Conservation (phyloP, 768 basidiomycete species). For the Gloeostereum incarnatum region DNA sequence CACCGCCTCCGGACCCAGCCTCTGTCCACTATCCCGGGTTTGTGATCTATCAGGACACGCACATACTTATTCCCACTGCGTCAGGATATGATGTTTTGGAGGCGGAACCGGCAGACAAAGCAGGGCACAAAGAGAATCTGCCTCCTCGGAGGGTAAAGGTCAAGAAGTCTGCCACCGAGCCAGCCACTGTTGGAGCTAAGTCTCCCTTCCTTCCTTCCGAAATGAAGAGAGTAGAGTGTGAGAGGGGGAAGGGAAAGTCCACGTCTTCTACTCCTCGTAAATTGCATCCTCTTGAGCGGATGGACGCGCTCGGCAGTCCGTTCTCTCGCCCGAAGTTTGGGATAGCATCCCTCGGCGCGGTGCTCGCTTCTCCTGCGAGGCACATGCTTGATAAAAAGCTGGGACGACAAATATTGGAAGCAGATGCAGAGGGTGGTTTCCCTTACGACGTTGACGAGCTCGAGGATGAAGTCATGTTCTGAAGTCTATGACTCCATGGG, state of each 20-base stretch:
- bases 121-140: slow-evolving; percentile 49
- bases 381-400: slow-evolving; percentile 15
- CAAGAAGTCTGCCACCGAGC: slow-evolving; percentile 25
- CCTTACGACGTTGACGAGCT: slow-evolving; percentile 12
- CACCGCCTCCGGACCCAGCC: slow-evolving; percentile 34
- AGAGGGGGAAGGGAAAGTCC: slow-evolving; percentile 13
- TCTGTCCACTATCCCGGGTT: slow-evolving; percentile 68
- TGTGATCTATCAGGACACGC: slow-evolving; percentile 42
- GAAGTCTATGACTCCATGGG: no score
- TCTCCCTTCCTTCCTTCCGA: slow-evolving; percentile 14
- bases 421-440: slow-evolving; percentile 13
- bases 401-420: slow-evolving; percentile 23
- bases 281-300: slow-evolving; percentile 7
- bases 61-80: slow-evolving; percentile 12
- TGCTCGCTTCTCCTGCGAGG: slow-evolving; percentile 14
- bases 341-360: slow-evolving; percentile 10
- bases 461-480: no score
- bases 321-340: slow-evolving; percentile 13
- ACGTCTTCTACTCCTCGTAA: slow-evolving; percentile 18
- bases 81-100: slow-evolving; percentile 2
- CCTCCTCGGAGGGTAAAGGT: slow-evolving; percentile 34
- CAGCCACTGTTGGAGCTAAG: slow-evolving; percentile 10
- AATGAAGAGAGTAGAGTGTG: slow-evolving; percentile 12
- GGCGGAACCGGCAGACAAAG: slow-evolving; percentile 19
- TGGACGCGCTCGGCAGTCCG: slow-evolving; percentile 14